Base-by-base conservation (phyloP, 495 filamentous ascomycete genomes). In the Daldinia concentrica region DNA sequence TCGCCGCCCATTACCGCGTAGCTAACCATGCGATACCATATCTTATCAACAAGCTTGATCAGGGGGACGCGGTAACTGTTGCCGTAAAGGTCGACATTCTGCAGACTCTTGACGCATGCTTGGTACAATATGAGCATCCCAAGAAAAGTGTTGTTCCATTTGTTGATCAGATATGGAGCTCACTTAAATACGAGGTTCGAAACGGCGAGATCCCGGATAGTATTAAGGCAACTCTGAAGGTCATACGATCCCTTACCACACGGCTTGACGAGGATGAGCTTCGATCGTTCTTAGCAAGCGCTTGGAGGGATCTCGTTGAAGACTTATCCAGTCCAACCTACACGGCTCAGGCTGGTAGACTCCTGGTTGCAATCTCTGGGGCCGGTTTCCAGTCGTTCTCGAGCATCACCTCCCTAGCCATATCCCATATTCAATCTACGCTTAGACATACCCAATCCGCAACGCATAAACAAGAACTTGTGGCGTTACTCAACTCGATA, bases 101-200 rank as follows among this genome's bases (percentile, higher is more conserved):
- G 24, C 73, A 75, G 58, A 87, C 84, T 7, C 78, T 87, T 11
- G 74, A 81, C 29, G 79, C 81, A 1, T 87, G 85, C 52, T 67
- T 86, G 19, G 71, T 73, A 14, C 58, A 76, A 22, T 87, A 86
- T 55, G 77, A 79, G 4, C 66, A 79, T 27, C 71, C 80, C 0
- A 75, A 81, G 59, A 69, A 76, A 50, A 83, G 76, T 11, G 58
- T 87, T 5, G 76, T 80, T 5, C 79, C 83, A 12, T 76, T 81
- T 50, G 73, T 79, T 22, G 68, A 79, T 36, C 82, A 83, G 57
- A 78, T 87, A 51, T 88, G 86, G 86, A 78, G 80, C 45, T 81
- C 82, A 1, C 79, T 88, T 45, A 87, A 88, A 67, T 88, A 86
- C 63, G 86, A 88, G 59, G 81, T 88, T n/a, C 83, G 83, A 54